These are phyloP conservation scores for Talaromyces sp. DNA, from an alignment of 2,329 filamentous ascomycete species.

Conservation along the genomic window DNA sequence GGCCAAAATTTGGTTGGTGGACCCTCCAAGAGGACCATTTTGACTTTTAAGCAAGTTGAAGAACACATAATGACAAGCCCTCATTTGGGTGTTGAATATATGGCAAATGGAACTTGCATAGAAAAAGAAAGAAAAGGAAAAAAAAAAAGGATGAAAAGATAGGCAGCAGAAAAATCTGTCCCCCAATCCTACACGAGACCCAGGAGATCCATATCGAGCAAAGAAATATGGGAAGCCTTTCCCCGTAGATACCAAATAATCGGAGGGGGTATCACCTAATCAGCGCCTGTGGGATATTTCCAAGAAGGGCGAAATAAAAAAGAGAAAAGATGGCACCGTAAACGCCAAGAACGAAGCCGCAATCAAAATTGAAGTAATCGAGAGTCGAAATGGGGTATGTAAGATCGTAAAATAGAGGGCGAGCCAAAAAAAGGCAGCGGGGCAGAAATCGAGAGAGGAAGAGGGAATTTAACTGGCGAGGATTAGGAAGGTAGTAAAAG, in stretches of 20 bases:
- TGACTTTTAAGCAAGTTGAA: background rate
- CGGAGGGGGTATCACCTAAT: constrained; percentile 18
- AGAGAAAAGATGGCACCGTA: constrained; percentile 17
- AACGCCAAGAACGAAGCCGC: constrained; percentile 27
- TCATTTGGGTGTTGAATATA: background rate
- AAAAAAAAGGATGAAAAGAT: background rate
- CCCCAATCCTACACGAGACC: constrained; percentile 6
- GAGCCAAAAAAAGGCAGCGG: background rate
- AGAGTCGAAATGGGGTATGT: constrained; percentile 13
- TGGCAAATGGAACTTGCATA: background rate
- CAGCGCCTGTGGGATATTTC: constrained; percentile 22
- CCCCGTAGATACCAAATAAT: constrained; percentile 14
- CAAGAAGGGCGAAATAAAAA: constrained; percentile 6
- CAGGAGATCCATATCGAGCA: constrained; percentile 4
- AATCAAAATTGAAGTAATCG: constrained; percentile 8
- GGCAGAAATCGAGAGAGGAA: background rate
- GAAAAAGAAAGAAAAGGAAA: background rate
- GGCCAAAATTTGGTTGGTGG: background rate
- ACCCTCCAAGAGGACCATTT: background rate
- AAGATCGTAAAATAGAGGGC: constrained; percentile 14
- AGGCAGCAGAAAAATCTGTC: background rate
- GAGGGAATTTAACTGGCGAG: background rate
- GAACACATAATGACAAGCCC: background rate
- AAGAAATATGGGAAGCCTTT: constrained; percentile 14
- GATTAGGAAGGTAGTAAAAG: background rate